phyloP scores from a whole-genome alignment of 495 filamentous ascomycete species.

The Ascobolus immersus region DNA sequence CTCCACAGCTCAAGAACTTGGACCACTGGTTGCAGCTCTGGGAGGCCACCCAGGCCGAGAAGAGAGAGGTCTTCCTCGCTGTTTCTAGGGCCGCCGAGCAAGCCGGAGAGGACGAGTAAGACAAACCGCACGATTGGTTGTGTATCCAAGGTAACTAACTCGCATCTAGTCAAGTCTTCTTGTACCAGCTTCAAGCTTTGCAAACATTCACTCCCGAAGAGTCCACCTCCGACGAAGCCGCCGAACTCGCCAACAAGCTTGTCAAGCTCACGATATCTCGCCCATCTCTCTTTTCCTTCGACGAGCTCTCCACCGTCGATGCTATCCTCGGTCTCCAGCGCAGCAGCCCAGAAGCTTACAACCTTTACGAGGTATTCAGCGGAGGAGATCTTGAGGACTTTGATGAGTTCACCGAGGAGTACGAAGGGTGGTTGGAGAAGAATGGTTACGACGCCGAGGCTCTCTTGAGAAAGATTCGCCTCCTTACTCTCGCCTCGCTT shows the following conservation, averaged over 20 bases:
- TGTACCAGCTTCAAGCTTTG: constrained; percentile 58
- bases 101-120: constrained; percentile 45
- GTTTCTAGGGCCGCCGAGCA: constrained; percentile 56
- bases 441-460: constrained; percentile 26
- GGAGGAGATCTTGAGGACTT: constrained; percentile 83
- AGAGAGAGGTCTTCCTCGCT: constrained; percentile 52
- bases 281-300: constrained; percentile 69
- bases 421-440: constrained; percentile 56
- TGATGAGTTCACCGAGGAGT: constrained; percentile 67
- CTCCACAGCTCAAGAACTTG: constrained; percentile 49
- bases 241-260: constrained; percentile 58
- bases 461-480: constrained; percentile 69
- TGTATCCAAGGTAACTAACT: background rate
- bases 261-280: constrained; percentile 56
- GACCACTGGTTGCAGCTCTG: constrained; percentile 60
- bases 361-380: constrained; percentile 85
- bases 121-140: constrained; percentile 3
- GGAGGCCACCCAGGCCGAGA: constrained; percentile 57
- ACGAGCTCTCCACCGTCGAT: constrained; percentile 66
- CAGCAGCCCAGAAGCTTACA: constrained; percentile 56
- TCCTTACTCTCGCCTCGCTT: constrained; percentile 73
- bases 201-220: constrained; percentile 59
- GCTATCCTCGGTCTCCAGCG: constrained; percentile 63
- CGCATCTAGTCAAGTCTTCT: constrained; percentile 35
- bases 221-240: constrained; percentile 40